A percentile compares a stretch with the other conserved stretches of the same genome.
These are phyloP conservation scores for Fusarium sp. DNA, from an alignment of 2,329 filamentous ascomycete species.

Conservation along the genomic window DNA sequence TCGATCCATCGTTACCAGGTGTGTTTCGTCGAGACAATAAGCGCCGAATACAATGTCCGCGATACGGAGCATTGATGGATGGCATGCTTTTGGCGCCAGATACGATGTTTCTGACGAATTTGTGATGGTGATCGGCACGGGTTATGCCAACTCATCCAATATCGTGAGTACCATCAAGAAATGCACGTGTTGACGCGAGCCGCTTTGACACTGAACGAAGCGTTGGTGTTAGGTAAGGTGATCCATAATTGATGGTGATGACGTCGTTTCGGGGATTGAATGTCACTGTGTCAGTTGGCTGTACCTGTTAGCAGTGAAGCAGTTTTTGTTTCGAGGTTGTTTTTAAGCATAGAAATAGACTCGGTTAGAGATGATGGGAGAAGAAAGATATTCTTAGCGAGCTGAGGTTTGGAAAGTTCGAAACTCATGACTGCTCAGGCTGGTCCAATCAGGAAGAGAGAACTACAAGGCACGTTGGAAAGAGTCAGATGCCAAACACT, in stretches of 20 bases:
- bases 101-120: background rate
- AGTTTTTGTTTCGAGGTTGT: background rate
- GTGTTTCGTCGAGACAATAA: background rate
- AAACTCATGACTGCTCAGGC: background rate
- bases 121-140: slow-evolving; percentile 22
- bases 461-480: background rate
- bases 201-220: background rate
- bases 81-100: background rate
- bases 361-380: background rate
- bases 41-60: background rate
- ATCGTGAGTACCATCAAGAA: background rate
- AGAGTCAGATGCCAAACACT: background rate
- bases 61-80: background rate
- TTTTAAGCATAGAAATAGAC: background rate
- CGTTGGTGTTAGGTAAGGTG: background rate
- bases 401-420: background rate
- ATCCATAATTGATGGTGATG: slow-evolving; percentile 2
- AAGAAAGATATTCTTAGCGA: background rate
- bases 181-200: slow-evolving; percentile 2
- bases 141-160: background rate
- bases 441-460: background rate
- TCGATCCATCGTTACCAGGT: slow-evolving; percentile 6
- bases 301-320: background rate
- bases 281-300: background rate
- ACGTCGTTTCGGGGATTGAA: background rate